These are phyloP conservation scores for Mycoemilia scoparia DNA, from an alignment of 192 early-diverging fungal genomes.

Conservation along the genomic window DNA sequence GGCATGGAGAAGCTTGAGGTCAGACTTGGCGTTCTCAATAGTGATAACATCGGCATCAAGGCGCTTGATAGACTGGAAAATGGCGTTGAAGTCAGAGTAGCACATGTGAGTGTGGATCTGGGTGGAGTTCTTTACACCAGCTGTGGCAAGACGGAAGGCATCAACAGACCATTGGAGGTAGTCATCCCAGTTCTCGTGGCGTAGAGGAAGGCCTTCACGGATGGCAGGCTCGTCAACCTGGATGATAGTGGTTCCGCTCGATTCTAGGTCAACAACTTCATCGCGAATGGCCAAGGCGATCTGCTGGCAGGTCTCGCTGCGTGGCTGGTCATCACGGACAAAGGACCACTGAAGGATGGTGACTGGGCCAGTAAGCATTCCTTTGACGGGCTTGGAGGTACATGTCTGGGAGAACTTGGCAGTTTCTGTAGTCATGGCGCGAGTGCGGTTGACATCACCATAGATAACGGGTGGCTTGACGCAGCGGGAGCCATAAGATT, in stretches of 20 bases:
- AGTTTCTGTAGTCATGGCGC: constrained; percentile 82
- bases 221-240: constrained; percentile 99
- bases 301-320: constrained; percentile 64
- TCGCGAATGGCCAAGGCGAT: constrained; percentile 89
- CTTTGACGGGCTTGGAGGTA: constrained; percentile 88
- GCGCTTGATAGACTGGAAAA: constrained; percentile 79
- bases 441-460: constrained; percentile 82
- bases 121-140: constrained; percentile 65
- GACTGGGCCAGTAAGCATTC: constrained; percentile 97
- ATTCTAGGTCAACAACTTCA: constrained; percentile 86
- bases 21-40: constrained; percentile 95
- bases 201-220: constrained; percentile 92
- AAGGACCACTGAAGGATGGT: constrained; percentile 99
- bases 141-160: constrained; percentile 77
- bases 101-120: constrained; percentile 99
- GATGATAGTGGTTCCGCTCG: constrained; percentile 78
- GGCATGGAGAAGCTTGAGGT: constrained; percentile 80
- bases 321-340: constrained; percentile 90
- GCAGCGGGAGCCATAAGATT: constrained; percentile 90
- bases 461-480: constrained; percentile 96
- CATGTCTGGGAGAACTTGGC: constrained; percentile 73
- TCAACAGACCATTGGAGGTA: constrained; percentile 95
- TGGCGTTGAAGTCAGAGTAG: constrained; percentile 98
- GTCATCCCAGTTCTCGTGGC: constrained; percentile 61
- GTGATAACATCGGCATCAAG: constrained; percentile 95